Percentiles rank a stretch among this genome's conserved stretches.
Conservation (phyloP, 1,284 basidiomycete genomes). For the Ceratobasidium sp. region DNA sequence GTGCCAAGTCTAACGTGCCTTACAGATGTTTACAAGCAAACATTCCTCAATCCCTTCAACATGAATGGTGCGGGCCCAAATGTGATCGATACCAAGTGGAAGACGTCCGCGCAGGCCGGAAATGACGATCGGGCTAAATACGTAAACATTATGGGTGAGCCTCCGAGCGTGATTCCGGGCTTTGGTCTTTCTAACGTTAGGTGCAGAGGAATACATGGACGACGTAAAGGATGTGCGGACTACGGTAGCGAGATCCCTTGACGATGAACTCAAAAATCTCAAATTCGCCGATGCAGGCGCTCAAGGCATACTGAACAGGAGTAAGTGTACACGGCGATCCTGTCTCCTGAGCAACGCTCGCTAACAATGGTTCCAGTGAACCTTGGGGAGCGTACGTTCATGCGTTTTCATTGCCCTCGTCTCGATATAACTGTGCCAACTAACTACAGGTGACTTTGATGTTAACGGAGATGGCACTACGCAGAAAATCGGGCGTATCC, state of each 20-base stretch:
- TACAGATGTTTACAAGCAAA: constrained; percentile 11
- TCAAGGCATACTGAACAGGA: neutral
- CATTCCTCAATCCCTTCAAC: neutral
- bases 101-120: neutral
- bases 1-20: neutral
- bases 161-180: too few relatives aligned
- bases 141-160: constrained; percentile 2
- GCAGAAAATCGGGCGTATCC: neutral
- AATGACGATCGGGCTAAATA: neutral
- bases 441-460: neutral
- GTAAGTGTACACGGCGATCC: neutral
- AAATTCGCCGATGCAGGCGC: neutral
- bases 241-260: neutral
- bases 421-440: neutral
- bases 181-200: neutral
- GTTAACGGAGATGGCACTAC: neutral
- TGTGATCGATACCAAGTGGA: neutral
- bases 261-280: neutral
- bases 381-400: neutral
- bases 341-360: neutral
- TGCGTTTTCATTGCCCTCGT: neutral
- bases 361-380: neutral
- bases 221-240: neutral
- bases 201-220: neutral
- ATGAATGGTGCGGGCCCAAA: neutral